Percentiles rank a stretch among this genome's conserved stretches.
Evolutionary conservation across 2,329 filamentous ascomycete species (phyloP).

Genomic region (Neonectria ditissima): DNA sequence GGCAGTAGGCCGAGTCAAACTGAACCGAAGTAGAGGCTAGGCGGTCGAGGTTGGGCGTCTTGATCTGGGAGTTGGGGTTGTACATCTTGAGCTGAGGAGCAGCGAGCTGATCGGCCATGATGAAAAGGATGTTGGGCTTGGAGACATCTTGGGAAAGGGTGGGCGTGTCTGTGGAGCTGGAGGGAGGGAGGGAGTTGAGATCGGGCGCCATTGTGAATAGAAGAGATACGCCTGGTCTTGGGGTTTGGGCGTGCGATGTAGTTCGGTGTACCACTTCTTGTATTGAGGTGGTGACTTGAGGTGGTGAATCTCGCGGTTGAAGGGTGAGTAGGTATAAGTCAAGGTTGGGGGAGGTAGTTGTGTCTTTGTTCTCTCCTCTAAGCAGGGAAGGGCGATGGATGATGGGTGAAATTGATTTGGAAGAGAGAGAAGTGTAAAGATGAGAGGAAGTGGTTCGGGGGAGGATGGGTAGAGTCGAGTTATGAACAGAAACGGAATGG

Average conservation of each 20-base stretch:
- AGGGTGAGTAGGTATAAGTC: background rate
- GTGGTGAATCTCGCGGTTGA: background rate
- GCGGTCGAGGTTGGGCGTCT: slow-evolving; percentile 89
- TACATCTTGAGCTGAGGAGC: slow-evolving; percentile 93
- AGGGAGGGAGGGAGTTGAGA: slow-evolving; percentile 76
- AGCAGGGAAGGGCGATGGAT: background rate
- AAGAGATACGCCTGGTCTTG: background rate
- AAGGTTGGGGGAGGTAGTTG: background rate
- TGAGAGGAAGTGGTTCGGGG: slow-evolving; percentile 5
- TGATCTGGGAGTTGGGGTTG: slow-evolving; percentile 88
- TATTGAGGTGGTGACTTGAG: background rate
- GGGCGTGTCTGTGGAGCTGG: slow-evolving; percentile 50
- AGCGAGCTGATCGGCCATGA: slow-evolving; percentile 96
- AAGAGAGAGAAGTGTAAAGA: slow-evolving; percentile 1
- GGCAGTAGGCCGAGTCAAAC: slow-evolving; percentile 95
- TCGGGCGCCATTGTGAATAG: slow-evolving; percentile 73
- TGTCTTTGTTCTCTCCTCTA: background rate
- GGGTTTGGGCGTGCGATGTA: background rate
- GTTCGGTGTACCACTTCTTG: background rate
- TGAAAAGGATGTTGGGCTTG: slow-evolving; percentile 71
- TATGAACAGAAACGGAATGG: slow-evolving; percentile 1
- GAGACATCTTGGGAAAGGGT: slow-evolving; percentile 42
- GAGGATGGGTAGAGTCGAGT: slow-evolving; percentile 8
- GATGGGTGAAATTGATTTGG: background rate
- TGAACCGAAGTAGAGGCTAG: slow-evolving; percentile 85